These are phyloP conservation scores for Mycena maculata DNA, from an alignment of 768 basidiomycete genomes.

Conservation along the genomic window DNA sequence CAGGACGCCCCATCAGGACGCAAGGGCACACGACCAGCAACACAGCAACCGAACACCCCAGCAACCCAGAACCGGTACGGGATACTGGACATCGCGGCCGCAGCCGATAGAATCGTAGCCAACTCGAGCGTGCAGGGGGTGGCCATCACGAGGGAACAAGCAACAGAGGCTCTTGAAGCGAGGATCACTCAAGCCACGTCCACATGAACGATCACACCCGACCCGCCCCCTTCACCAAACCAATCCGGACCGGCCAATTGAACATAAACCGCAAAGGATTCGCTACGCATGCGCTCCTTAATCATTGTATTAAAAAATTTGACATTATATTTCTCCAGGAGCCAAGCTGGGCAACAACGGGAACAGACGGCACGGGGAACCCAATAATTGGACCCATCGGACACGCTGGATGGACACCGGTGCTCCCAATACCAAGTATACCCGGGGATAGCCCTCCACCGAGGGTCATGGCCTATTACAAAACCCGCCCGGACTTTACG, in stretches of 20 bases:
- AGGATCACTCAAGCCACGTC: too few relatives aligned
- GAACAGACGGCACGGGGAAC: constrained; percentile 19
- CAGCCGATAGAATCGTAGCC: too few relatives aligned
- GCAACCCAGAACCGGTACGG: too few relatives aligned
- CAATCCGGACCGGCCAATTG: background rate
- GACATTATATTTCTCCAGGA: constrained; percentile 43
- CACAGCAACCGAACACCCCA: too few relatives aligned
- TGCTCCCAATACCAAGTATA: background rate
- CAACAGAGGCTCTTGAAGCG: too few relatives aligned
- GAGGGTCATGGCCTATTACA: constrained; percentile 36
- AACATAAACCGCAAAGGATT: constrained; percentile 8
- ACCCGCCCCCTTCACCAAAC: background rate
- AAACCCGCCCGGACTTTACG: constrained; percentile 31
- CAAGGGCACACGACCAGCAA: too few relatives aligned
- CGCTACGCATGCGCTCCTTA: background rate
- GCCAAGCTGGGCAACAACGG: constrained; percentile 39
- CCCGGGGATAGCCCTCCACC: background rate
- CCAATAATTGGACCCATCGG: constrained; percentile 9
- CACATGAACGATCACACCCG: background rate
- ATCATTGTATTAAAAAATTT: constrained; percentile 25
- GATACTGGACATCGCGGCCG: too few relatives aligned
- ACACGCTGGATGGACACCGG: constrained; percentile 29
- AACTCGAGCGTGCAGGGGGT: too few relatives aligned
- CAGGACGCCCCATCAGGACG: too few relatives aligned
- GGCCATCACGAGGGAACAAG: too few relatives aligned